Conservation (phyloP, 2,329 filamentous ascomycete species). For the Knoxdaviesia proteae region DNA sequence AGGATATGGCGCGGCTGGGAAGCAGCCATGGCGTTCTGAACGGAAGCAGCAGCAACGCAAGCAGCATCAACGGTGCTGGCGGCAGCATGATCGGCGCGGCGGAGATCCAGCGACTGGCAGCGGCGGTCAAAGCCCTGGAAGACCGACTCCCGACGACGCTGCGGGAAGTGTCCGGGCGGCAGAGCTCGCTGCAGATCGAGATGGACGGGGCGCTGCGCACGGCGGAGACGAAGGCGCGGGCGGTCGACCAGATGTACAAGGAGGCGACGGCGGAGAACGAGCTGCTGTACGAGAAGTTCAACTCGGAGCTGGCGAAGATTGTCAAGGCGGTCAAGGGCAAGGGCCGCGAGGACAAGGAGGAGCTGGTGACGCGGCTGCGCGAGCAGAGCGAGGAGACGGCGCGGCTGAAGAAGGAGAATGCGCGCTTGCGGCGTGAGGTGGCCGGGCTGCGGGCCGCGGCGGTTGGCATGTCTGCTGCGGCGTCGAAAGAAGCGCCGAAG, state of each 20-base stretch:
- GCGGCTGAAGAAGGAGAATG: conserved; percentile 67
- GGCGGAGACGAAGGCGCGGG: conserved; percentile 57
- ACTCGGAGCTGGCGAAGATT: conserved; percentile 72
- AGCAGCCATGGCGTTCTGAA: not conserved
- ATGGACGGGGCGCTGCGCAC: conserved; percentile 51
- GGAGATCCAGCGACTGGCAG: conserved; percentile 27
- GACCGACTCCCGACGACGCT: conserved; percentile 39
- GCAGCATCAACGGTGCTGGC: conserved; percentile 19
- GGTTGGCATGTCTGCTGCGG: conserved; percentile 12
- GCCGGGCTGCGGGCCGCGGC: conserved; percentile 41
- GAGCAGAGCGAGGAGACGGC: conserved; percentile 60
- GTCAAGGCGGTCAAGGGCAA: conserved; percentile 53
- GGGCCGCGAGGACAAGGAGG: conserved; percentile 58
- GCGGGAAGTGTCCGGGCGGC: conserved; percentile 36
- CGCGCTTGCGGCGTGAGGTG: conserved; percentile 62
- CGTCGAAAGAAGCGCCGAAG: no score
- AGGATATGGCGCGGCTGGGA: conserved; percentile 43
- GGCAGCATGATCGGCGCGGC: conserved; percentile 13
- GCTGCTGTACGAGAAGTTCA: conserved; percentile 77
- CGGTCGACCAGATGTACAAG: conserved; percentile 74
- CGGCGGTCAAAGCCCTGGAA: conserved; percentile 46
- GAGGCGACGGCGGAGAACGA: conserved; percentile 83
- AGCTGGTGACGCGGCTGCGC: conserved; percentile 48
- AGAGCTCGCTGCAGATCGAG: conserved; percentile 46
- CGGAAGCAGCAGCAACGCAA: no score